phyloP scores from a whole-genome alignment of 2,329 filamentous ascomycete species.

The Calonectria naviculata region DNA sequence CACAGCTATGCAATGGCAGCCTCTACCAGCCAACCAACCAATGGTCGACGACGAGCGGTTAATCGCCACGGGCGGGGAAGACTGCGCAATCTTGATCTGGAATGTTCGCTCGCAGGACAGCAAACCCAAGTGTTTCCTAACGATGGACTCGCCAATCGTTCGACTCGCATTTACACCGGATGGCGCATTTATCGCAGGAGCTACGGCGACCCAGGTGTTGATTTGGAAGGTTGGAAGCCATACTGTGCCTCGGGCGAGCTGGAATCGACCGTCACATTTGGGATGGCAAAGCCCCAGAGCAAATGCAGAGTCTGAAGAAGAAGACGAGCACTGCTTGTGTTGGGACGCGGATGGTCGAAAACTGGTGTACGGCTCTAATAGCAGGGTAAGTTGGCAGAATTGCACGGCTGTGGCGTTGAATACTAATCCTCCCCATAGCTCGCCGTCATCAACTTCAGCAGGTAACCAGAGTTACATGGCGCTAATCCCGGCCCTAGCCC shows the following conservation, averaged over 20 bases:
- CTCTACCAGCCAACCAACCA: slow-evolving; percentile 52
- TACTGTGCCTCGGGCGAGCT: slow-evolving; percentile 68
- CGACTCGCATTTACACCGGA: slow-evolving; percentile 72
- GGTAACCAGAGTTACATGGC: slow-evolving; percentile 38
- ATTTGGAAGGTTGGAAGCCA: slow-evolving; percentile 74
- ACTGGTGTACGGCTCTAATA: slow-evolving; percentile 72
- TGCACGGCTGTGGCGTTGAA: too few relatives aligned
- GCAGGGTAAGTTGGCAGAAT: slow-evolving; percentile 60
- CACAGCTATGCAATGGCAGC: slow-evolving; percentile 71
- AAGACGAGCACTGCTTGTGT: slow-evolving; percentile 69
- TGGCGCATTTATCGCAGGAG: slow-evolving; percentile 71
- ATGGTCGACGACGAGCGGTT: slow-evolving; percentile 62
- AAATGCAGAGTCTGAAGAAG: slow-evolving; percentile 65
- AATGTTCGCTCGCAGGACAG: slow-evolving; percentile 66
- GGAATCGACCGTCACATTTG: slow-evolving; percentile 65
- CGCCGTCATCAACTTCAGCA: slow-evolving; percentile 63
- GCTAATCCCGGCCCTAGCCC: neutral
- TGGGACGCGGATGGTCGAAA: slow-evolving; percentile 73
- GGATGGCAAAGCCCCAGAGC: slow-evolving; percentile 70
- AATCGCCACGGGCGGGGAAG: slow-evolving; percentile 71
- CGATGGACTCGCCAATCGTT: slow-evolving; percentile 68
- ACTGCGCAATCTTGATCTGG: slow-evolving; percentile 72
- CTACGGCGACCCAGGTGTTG: slow-evolving; percentile 67
- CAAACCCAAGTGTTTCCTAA: slow-evolving; percentile 69
- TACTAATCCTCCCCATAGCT: slow-evolving; percentile 48